Conservation (phyloP, 176 grass and related monocot genomes). For the maize (Zea mays) region DNA sequence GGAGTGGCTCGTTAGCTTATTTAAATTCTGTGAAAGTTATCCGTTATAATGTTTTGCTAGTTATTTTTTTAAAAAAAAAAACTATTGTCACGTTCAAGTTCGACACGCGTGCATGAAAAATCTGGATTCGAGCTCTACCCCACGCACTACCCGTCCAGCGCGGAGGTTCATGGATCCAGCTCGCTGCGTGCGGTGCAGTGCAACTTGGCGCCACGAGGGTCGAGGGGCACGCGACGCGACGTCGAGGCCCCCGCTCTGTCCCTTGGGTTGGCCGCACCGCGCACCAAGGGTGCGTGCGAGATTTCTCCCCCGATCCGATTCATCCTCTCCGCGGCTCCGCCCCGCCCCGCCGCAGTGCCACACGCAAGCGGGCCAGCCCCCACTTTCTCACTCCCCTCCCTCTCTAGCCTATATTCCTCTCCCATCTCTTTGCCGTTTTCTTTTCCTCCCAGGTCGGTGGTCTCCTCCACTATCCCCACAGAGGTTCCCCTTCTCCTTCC, state of each 20-base stretch:
- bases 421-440: not conserved
- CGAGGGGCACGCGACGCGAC: slow-evolving; percentile 3
- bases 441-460: not conserved
- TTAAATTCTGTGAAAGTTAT: no score
- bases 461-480: not conserved
- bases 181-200: not conserved
- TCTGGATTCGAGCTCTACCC: not conserved
- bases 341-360: not conserved
- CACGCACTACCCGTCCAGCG: slow-evolving; percentile 21
- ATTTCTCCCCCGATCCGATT: not conserved
- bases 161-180: slow-evolving; percentile 41
- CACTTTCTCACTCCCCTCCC: not conserved
- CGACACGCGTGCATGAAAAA: no score
- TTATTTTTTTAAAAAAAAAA: no score
- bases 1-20: no score
- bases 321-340: not conserved
- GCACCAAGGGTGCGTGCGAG: not conserved
- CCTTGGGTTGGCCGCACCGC: not conserved
- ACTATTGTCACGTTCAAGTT: no score
- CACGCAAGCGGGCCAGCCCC: not conserved
- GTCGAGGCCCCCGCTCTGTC: not conserved
- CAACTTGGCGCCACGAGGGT: slow-evolving; percentile 1
- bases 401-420: not conserved
- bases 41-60: no score
- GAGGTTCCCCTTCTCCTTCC: not conserved